Conservation (phyloP, 2,329 filamentous ascomycete species). For the Trichoderma semiorbis region DNA sequence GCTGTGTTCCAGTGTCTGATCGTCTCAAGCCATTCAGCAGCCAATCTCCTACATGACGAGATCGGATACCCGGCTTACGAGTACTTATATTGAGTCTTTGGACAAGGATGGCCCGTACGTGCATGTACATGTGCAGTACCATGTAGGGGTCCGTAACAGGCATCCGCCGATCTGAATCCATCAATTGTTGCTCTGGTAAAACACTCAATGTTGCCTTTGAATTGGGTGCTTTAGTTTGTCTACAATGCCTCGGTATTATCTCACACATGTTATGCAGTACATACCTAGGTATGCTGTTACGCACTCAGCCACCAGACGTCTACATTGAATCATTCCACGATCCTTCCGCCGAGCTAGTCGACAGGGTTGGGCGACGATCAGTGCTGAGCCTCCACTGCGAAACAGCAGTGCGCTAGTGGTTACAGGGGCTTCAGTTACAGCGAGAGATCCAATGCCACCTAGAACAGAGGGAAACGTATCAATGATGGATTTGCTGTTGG, state of each 20-base stretch:
- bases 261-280: background rate
- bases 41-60: background rate
- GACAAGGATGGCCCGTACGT: background rate
- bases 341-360: background rate
- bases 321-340: background rate
- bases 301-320: background rate
- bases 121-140: background rate
- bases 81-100: background rate
- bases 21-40: background rate
- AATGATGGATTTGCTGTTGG: background rate
- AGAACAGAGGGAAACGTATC: background rate
- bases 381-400: background rate
- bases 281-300: background rate
- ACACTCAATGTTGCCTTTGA: background rate
- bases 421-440: background rate
- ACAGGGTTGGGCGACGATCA: background rate
- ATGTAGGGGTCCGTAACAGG: background rate
- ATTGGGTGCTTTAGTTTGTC: background rate
- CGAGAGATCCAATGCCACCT: background rate
- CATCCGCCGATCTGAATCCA: background rate
- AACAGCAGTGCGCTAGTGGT: constrained; percentile 11
- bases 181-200: background rate
- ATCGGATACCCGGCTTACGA: background rate
- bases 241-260: background rate
- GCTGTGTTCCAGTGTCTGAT: background rate